phyloP scores from a whole-genome alignment of 73 alveolate genomes.

The Stentor roeselii region DNA sequence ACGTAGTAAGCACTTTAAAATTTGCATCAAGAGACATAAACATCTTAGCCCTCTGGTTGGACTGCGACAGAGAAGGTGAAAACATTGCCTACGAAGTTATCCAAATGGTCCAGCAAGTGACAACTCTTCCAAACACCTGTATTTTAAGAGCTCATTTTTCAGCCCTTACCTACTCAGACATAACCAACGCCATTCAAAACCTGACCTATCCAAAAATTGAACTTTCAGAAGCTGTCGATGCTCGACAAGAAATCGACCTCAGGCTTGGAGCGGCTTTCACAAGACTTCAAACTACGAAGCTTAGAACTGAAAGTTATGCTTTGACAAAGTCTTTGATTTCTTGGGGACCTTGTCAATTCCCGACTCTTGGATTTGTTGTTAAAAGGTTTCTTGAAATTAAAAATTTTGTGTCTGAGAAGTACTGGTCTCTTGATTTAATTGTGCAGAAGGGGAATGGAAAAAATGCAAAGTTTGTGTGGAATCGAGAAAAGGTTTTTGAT shows the following conservation, averaged over 20 bases:
- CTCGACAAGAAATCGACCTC: conserved; percentile 90
- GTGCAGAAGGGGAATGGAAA: conserved; percentile 33
- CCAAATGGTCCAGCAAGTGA: conserved; percentile 22
- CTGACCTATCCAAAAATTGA: conserved; percentile 89
- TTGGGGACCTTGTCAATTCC: conserved; percentile 99
- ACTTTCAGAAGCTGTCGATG: conserved; percentile 96
- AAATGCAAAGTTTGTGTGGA: conserved; percentile 64
- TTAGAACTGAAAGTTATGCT: conserved; percentile 35
- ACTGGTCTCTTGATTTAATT: conserved; percentile 87
- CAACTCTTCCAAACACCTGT: conserved; percentile 25
- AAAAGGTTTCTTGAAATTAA: conserved; percentile 87
- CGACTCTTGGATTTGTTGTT: conserved; percentile 98
- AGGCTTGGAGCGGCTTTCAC: conserved; percentile 98
- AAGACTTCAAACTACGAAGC: conserved; percentile 80
- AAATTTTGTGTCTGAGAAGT: conserved; percentile 92
- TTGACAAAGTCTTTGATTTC: conserved; percentile 56
- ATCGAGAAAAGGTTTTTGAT: conserved; percentile 80
- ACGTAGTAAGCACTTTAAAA: conserved; percentile 28
- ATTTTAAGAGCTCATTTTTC: conserved; percentile 84
- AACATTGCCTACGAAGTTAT: conserved; percentile 95
- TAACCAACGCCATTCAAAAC: conserved; percentile 41
- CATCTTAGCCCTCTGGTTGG: conserved; percentile 94
- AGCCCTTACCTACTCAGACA: conserved; percentile 60
- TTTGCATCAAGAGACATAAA: conserved; percentile 44
- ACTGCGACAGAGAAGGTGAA: conserved; percentile 99